Conservation (phyloP, 139 green algal species). For the Diplosphaera chodatii region DNA sequence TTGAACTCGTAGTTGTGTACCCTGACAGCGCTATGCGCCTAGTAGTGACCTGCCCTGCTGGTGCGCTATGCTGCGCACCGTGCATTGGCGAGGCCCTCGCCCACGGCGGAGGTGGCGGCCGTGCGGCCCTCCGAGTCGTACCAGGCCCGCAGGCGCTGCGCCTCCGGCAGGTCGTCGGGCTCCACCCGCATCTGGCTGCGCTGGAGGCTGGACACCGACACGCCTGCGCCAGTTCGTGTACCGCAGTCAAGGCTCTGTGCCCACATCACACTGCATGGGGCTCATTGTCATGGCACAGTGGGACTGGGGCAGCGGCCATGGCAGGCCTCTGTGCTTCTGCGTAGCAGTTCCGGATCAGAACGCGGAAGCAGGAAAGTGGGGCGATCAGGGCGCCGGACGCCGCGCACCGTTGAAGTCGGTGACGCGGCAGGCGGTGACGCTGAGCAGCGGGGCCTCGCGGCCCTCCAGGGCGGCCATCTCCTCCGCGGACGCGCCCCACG, state of each 20-base stretch:
- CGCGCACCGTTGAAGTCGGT: constrained; percentile 60
- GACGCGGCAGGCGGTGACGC: constrained; percentile 47
- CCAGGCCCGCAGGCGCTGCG: constrained; percentile 47
- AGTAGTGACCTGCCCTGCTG: too few relatives aligned
- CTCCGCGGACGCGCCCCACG: constrained; percentile 59
- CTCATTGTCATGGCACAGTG: too few relatives aligned
- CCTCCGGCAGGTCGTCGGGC: constrained; percentile 34
- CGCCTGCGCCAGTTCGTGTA: constrained; percentile 40
- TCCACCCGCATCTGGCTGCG: constrained; percentile 45
- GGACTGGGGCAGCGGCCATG: too few relatives aligned
- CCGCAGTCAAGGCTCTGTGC: too few relatives aligned
- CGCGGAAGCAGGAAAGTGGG: too few relatives aligned
- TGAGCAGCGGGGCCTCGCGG: constrained; percentile 25
- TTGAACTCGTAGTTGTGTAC: too few relatives aligned
- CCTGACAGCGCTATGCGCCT: too few relatives aligned
- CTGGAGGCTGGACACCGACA: constrained; percentile 49
- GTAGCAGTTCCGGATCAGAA: too few relatives aligned
- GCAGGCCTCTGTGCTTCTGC: too few relatives aligned
- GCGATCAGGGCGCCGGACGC: too few relatives aligned
- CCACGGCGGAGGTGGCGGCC: constrained; percentile 33
- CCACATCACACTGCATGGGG: too few relatives aligned
- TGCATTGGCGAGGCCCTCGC: constrained; percentile 43
- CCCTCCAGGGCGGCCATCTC: constrained; percentile 38
- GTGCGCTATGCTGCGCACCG: too few relatives aligned
- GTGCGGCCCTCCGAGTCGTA: constrained; percentile 38